Conservation (phyloP, 345 rosid genomes). For the Cardamine occulta region DNA sequence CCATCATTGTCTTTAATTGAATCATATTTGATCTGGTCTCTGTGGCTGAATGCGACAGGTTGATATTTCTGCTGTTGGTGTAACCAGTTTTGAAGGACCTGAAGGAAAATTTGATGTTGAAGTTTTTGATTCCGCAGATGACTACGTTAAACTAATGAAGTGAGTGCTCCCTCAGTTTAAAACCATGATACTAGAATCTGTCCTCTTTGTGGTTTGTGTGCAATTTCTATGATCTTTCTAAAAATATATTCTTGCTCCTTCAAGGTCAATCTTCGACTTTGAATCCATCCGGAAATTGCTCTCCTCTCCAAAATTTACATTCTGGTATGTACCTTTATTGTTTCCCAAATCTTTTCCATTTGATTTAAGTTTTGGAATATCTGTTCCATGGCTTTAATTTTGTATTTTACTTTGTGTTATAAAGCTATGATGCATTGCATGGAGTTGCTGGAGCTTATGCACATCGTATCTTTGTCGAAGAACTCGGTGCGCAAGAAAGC, state of each 20-base stretch:
- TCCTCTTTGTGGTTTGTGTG: slow-evolving; percentile 15
- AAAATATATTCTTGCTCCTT: not conserved
- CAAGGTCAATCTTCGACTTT: slow-evolving; percentile 94
- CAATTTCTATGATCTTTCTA: slow-evolving; percentile 14
- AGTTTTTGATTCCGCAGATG: slow-evolving; percentile 90
- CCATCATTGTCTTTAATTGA: slow-evolving; percentile 21
- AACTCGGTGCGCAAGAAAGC: slow-evolving; percentile 86
- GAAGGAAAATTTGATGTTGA: slow-evolving; percentile 93
- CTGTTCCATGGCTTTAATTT: slow-evolving; percentile 12
- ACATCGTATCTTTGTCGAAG: slow-evolving; percentile 88
- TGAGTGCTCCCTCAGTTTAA: slow-evolving; percentile 48
- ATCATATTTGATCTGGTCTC: slow-evolving; percentile 4
- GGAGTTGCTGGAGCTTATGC: slow-evolving; percentile 88
- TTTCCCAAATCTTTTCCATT: slow-evolving; percentile 24
- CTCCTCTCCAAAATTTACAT: slow-evolving; percentile 81
- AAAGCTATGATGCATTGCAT: slow-evolving; percentile 90
- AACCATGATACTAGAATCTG: slow-evolving; percentile 7
- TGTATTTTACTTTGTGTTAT: slow-evolving; percentile 35
- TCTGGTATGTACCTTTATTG: slow-evolving; percentile 65
- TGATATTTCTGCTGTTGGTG: slow-evolving; percentile 71
- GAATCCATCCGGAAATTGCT: slow-evolving; percentile 77
- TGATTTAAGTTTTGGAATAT: slow-evolving; percentile 1
- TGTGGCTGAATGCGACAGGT: slow-evolving; percentile 54
- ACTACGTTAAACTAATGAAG: slow-evolving; percentile 93
- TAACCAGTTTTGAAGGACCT: slow-evolving; percentile 73